Conservation (phyloP, 768 basidiomycete genomes). For the Leccinum imitatum region DNA sequence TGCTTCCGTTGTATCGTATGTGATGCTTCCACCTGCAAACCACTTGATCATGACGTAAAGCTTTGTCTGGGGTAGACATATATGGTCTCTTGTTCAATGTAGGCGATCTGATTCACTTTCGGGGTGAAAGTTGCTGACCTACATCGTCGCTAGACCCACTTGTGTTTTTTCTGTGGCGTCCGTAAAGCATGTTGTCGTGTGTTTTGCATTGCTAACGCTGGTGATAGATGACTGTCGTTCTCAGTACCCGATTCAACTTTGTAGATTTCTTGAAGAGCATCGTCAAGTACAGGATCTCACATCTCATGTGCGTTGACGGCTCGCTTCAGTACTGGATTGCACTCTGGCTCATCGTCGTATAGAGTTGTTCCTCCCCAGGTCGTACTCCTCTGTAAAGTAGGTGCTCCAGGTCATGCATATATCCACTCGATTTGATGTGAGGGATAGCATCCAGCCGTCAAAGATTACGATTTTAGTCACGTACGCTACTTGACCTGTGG, state of each 20-base stretch:
- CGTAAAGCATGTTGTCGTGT: conserved; percentile 20
- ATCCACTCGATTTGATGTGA: background rate
- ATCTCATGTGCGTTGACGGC: conserved; percentile 36
- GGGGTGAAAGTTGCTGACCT: background rate
- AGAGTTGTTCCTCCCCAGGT: conserved; percentile 50
- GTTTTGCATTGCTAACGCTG: conserved; percentile 6
- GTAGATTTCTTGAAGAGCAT: conserved; percentile 46
- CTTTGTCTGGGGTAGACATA: conserved; percentile 44
- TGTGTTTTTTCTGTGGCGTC: conserved; percentile 54
- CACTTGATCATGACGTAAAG: background rate
- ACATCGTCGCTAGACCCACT: conserved; percentile 52
- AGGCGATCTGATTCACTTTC: conserved; percentile 11
- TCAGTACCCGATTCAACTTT: conserved; percentile 46
- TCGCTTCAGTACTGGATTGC: background rate
- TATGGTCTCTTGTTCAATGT: conserved; percentile 66
- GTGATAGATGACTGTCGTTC: conserved; percentile 49
- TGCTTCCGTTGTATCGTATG: conserved; percentile 63
- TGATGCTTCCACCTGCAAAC: background rate
- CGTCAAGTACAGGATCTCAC: conserved; percentile 43
- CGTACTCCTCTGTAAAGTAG: conserved; percentile 50
- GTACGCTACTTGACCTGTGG: conserved; percentile 41
- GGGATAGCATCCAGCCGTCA: conserved; percentile 39
- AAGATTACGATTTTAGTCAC: conserved; percentile 42
- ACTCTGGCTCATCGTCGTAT: conserved; percentile 6
- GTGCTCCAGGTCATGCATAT: background rate